Conservation (phyloP, 352 stramenopile species). For the Globisporangium okanoganense region DNA sequence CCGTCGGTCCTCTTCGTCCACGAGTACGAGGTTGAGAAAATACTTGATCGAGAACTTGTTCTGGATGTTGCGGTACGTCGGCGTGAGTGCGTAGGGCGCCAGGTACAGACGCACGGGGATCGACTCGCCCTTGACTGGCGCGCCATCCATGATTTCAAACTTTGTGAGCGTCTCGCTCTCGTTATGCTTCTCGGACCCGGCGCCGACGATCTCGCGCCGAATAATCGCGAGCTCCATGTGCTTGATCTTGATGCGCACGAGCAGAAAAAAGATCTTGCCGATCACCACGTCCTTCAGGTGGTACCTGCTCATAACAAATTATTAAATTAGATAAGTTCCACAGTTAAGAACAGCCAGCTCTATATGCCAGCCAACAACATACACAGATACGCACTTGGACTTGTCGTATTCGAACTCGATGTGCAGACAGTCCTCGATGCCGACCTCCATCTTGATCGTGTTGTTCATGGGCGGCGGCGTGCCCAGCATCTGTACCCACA, state of each 20-base stretch:
- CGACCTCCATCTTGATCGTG: constrained; percentile 97
- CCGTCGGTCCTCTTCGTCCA: constrained; percentile 98
- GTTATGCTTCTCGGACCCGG: constrained; percentile 75
- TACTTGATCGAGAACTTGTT: constrained; percentile 95
- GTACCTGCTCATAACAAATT: constrained; percentile 30
- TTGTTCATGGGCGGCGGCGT: constrained; percentile 78
- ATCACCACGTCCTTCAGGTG: constrained; percentile 96
- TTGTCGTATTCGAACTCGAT: constrained; percentile 99
- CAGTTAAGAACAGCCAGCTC: not conserved
- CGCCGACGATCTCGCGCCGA: constrained; percentile 91
- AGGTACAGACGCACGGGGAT: constrained; percentile 97
- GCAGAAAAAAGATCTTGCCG: constrained; percentile 97
- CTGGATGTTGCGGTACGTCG: constrained; percentile 86
- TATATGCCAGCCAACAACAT: not conserved
- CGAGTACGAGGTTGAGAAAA: constrained; percentile 98
- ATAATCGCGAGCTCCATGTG: constrained; percentile 98
- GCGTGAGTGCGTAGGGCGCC: constrained; percentile 84
- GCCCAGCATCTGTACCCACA: constrained; percentile 86
- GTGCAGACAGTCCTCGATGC: constrained; percentile 99
- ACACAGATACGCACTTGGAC: constrained; percentile 71
- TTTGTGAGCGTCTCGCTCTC: constrained; percentile 97
- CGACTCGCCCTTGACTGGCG: constrained; percentile 94
- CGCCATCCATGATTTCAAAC: constrained; percentile 99
- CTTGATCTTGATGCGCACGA: constrained; percentile 99
- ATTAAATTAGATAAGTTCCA: not conserved